Base-by-base conservation (phyloP, 768 basidiomycete species). In the Mycena rebaudengoi region DNA sequence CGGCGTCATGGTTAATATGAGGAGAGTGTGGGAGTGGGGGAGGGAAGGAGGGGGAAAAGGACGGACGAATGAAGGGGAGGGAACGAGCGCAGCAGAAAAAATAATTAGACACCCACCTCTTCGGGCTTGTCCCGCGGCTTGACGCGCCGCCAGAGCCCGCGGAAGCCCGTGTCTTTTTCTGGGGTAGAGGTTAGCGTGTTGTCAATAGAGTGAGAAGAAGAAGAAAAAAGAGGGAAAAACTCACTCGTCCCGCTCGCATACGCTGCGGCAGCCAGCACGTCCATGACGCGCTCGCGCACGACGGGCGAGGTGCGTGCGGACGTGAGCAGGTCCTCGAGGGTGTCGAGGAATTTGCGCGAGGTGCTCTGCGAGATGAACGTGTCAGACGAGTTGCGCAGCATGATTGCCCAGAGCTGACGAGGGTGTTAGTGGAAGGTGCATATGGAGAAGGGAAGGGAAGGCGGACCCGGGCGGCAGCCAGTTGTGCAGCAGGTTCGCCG, bases 331-430 rank as follows among this genome's bases (percentile, higher is more conserved):
- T 94, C 91, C 63, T 95, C 94, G 18, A 95, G 78, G 1, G 86
- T 88, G 52, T 94, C 90, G 20, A 92, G 76, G 70, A 95, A 95
- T 73, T 95, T 95, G 69, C 88, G 87, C 30, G 88, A 82, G 14
- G 86, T 83, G 37, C 87, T 89, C 68, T 92, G 89, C 13, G 83
- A 75, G 33, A 93, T 85, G 70, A 96, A 95, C 14, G 85, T 71
- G 11, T 90, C 87, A 0, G 88, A 85, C 4, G 89, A 89, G 71
- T 96, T 96, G 28, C 88, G 88, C 35, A 96, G 84, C 90, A 96
- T 91, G 68, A 96, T 90, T 3, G 94, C 90, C 95, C 95, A 96
- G 7, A 98, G 73, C 91, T 94, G 65, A 21, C 55, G n/a, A 12
- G 46, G 18, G 43, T 32, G 29, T 57, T 54, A 45, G 54, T n/a